Base-by-base conservation (phyloP, 192 early-diverging fungal species). In the Coemansia sp. region DNA sequence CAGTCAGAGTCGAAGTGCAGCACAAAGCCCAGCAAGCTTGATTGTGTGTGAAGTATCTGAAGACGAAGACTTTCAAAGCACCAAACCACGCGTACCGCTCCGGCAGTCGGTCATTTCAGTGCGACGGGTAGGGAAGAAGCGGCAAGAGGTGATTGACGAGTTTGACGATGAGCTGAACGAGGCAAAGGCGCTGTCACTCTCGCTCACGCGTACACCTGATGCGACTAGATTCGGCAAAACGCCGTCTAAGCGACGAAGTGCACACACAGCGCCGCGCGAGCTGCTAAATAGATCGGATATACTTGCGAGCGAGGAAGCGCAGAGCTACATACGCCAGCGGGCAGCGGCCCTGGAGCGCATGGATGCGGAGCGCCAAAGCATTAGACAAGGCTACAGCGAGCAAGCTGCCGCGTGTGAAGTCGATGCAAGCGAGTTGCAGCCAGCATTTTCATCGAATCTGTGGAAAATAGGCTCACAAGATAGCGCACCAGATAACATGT, bases 171-270 rank as follows among this genome's bases (percentile, higher is more conserved):
- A 78, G 12, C 62, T 78, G 23, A 69, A 68, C n/a, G 70, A 65
- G 29, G 75, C 75, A 37, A 78, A 78, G 67, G 70, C 70, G 35
- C 23, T 78, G 39, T 78, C 75, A 3, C 43, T 78, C 17, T 78
- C 75, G 17, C 62, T 78, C 25, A 64, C 64, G 51, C 69, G 70
- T 5, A 23, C 51, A 3, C 38, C 65, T 0, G 57, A 63, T 29
- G 22, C 43, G 26, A n/a, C 41, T 12, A 45, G 9, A 5, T 0
- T 45, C 14, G 9, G 41, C 41, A 45, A 45, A 45, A 2, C 41
- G 9, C 14, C 16, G 7, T 9, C 41, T 45, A 47, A 58, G 8
- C 61, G 65, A 64, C 55, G 60, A 14, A 45, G 23, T 6, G 25
- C 35, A 19, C 57, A 49, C 19, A 14, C 51, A 48, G 57, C n/a